phyloP scores from a whole-genome alignment of 2,329 filamentous ascomycete species.

The Leptographium flavum region DNA sequence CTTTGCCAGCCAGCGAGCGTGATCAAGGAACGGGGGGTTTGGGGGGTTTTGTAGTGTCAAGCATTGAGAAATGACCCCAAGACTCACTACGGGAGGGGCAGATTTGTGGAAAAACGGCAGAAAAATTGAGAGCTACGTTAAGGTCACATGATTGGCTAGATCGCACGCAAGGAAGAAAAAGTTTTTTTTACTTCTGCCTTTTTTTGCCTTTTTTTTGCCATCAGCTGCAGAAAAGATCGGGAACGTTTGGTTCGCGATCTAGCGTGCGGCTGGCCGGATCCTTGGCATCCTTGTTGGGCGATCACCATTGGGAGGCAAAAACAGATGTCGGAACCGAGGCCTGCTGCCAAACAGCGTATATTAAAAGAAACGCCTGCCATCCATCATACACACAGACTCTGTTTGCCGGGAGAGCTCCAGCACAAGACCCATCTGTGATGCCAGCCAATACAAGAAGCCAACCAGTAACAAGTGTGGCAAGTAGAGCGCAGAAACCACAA shows the following conservation, averaged over 20 bases:
- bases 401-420: background rate
- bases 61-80: no score
- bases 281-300: no score
- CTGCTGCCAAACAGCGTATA: background rate
- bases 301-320: background rate
- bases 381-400: constrained; percentile 12
- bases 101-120: background rate
- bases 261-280: no score
- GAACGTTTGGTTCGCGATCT: no score
- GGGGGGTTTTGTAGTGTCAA: no score
- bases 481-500: background rate
- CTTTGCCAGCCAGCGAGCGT: no score
- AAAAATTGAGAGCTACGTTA: background rate
- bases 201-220: background rate
- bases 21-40: no score
- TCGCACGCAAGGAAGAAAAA: background rate
- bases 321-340: no score
- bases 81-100: background rate
- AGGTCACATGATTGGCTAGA: background rate
- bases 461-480: background rate
- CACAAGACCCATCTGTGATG: background rate
- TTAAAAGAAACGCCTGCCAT: constrained; percentile 11
- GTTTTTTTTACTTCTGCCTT: background rate
- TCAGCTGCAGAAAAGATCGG: background rate
- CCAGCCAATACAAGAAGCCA: background rate